Evolutionary conservation across 352 stramenopile genomes (phyloP), one percentile per base, ranked within the genome.

Genomic region (Pythium folliculosum): DNA sequence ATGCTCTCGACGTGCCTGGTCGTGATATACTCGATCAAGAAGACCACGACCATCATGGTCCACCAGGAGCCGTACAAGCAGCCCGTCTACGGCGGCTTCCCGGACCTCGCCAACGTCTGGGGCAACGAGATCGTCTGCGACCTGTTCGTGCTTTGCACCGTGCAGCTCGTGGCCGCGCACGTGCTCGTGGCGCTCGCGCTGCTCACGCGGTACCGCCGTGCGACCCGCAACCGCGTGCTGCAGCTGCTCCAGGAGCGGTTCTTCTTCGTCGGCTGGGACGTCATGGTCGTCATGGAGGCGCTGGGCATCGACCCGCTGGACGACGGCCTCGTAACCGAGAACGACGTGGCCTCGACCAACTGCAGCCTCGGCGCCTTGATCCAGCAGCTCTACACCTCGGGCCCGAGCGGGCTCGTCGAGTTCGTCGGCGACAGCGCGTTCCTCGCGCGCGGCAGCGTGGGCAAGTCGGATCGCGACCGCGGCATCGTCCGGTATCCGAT

Each of bases 81-180:
- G n/a, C 62, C 57, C 25, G 65, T 80, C 1, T 76, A 65, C n/a
- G 72, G 74, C 6, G 74, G 77, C n/a, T 45, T 68, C 30, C 69
- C 70, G 0, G 48, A 76, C 22, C 69, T 82, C 47, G 60, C 58
- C 6, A 25, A 67, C 53, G 79, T 82, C 60, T 84, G 77, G 77
- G 47, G 62, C 3, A 81, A 65, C 47, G 75, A 85, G 58, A 73
- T 82, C 63, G 70, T 79, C 19, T 81, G 75, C 59, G 77, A 85
- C 47, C 61, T 77, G 40, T 62, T 80, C n/a, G 65, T 79, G 19
- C 60, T 78, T 14, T 37, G 76, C 2, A 50, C 35, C 3, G 56
- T 73, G 16, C 60, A 77, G 23, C 70, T 74, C 5, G 35, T 50
- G 1, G 37, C 58, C 0, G 67, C 64, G 0, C 55, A 59, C 52